phyloP scores from a whole-genome alignment of 495 filamentous ascomycete genomes.

The Podospora comata region DNA sequence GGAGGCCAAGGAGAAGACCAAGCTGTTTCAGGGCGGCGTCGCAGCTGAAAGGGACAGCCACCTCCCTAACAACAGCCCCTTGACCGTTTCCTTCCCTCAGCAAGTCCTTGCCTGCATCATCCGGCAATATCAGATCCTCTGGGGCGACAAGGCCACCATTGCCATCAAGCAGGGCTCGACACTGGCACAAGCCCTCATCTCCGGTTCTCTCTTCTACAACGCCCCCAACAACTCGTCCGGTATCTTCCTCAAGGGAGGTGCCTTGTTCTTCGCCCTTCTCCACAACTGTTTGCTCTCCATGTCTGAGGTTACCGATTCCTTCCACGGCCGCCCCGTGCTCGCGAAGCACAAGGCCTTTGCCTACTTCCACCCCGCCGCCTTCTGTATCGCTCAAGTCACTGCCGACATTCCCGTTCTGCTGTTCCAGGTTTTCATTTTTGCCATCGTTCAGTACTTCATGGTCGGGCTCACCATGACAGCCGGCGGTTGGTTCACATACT shows the following conservation, averaged over 20 bases:
- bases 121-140: constrained; percentile 57
- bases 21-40: constrained; percentile 47
- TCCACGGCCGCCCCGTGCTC: constrained; percentile 67
- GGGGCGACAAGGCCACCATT: constrained; percentile 58
- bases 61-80: constrained; percentile 43
- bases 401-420: constrained; percentile 73
- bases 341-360: constrained; percentile 80
- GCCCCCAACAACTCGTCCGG: constrained; percentile 56
- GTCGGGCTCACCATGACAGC: constrained; percentile 60
- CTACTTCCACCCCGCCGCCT: constrained; percentile 78
- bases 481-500: constrained; percentile 76
- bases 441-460: constrained; percentile 78
- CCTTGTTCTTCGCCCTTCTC: constrained; percentile 68
- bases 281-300: constrained; percentile 80
- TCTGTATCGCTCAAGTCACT: constrained; percentile 71
- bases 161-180: constrained; percentile 52
- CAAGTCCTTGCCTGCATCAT: constrained; percentile 55
- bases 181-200: constrained; percentile 68
- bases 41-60: constrained; percentile 44
- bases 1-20: constrained; percentile 43
- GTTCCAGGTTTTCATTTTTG: constrained; percentile 66
- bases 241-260: constrained; percentile 54
- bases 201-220: constrained; percentile 73
- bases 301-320: constrained; percentile 71
- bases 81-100: constrained; percentile 52